Evolutionary conservation across 371 early-diverging fungal genomes (phyloP).

Genomic region (Lichtheimia corymbifera): DNA sequence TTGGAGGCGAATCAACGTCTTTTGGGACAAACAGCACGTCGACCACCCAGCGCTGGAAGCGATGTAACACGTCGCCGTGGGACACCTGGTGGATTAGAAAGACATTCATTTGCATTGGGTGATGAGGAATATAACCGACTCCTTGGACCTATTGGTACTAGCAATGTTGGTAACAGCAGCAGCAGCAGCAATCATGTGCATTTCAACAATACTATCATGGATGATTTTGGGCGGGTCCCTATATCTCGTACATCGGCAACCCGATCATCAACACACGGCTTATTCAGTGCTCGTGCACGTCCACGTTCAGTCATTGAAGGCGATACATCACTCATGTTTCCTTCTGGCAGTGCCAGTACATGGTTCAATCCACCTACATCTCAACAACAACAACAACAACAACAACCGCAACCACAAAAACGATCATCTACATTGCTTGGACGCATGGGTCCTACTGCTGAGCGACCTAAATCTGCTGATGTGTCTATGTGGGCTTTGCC

Average conservation of each 20-base stretch:
- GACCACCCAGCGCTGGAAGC: conserved; percentile 31
- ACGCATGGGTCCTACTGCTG: conserved; percentile 30
- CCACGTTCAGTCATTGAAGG: conserved; percentile 58
- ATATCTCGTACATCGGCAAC: conserved; percentile 8
- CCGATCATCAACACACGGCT: conserved; percentile 4
- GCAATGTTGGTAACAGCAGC: background rate
- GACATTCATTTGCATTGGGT: conserved; percentile 74
- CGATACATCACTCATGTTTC: conserved; percentile 34
- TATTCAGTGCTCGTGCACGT: conserved; percentile 13
- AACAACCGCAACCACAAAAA: conserved; percentile 4
- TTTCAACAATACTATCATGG: conserved; percentile 17
- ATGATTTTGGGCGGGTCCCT: conserved; percentile 14
- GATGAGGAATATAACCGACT: conserved; percentile 59
- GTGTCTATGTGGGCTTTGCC: conserved; percentile 61
- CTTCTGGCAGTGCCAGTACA: conserved; percentile 21
- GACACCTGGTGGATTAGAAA: conserved; percentile 50
- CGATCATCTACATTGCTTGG: conserved; percentile 6
- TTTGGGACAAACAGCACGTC: conserved; percentile 54
- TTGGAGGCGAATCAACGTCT: conserved; percentile 61
- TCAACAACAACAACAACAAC: conserved; percentile 4
- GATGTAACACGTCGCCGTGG: background rate
- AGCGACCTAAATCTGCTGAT: conserved; percentile 70
- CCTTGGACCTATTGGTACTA: conserved; percentile 28
- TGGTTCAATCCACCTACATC: conserved; percentile 26
- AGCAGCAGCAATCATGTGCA: conserved; percentile 8